Base-by-base conservation (phyloP, 805 yeast species). In the Brettanomyces anomalus region DNA sequence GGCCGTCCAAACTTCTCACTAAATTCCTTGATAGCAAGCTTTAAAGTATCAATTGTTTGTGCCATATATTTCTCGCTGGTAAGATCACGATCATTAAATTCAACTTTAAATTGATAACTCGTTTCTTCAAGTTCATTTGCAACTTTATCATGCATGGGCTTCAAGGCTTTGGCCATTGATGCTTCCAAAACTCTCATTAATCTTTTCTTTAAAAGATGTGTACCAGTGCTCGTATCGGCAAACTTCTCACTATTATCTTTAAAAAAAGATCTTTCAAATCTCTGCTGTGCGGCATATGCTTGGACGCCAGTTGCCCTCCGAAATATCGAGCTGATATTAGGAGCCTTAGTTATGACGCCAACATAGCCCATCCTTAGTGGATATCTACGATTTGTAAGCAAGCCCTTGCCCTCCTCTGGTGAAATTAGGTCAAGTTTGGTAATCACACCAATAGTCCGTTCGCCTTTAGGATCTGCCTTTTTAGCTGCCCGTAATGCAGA, bases 301-400 rank as follows among this genome's bases (percentile, higher is more conserved):
- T 79, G 81, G 35, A 75, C 71, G 1, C 83, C 77, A 2, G 76
- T 61, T 44, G 66, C 67, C 47, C 81, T 68, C 44, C 74, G 60
- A 61, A 80, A 80, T 13, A 83, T 55, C 0, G 74, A 63, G 13
- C 59, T 55, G 8, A 52, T 43, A 37, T 43, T 46, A 56, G 66
- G 95, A 0, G 85, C 74, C 50, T 78, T 84, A 2, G 97, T 85
- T 16, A 94, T 82, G n/a, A 94, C 97, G 44, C 99, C 99, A 17
- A 93, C 97, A 58, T 93, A 93, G 0, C 99, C 99, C 95, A 93
- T 85, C 53, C 75, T 79, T 47, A 93, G 67, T 0, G 98, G 97
- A 55, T 94, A 94, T 54, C 81, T 85, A 49, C 73, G 78, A 62
- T 90, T 90, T 24, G 74, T 71, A 46, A 93, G 66, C 17, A 85